These are phyloP conservation scores for Irineochytrium annulatum DNA, from an alignment of 192 early-diverging fungal species.

Conservation along the genomic window DNA sequence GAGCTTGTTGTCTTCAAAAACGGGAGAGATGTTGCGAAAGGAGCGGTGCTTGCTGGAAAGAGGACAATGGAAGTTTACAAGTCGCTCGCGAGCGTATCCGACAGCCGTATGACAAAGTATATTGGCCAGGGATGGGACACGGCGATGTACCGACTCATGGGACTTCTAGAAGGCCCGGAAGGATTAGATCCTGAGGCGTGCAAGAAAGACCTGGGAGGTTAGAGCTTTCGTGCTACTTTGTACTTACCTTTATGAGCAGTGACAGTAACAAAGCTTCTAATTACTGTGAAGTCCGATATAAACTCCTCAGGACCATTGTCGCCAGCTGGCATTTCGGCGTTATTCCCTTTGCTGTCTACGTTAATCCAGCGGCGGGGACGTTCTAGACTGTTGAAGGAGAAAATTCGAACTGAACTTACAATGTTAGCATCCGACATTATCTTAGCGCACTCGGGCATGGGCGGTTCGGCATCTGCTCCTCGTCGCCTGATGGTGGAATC, in stretches of 20 bases:
- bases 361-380: conserved; percentile 36
- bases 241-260: conserved; percentile 15
- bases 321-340: conserved; percentile 32
- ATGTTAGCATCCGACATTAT: conserved; percentile 41
- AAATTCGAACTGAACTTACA: conserved; percentile 33
- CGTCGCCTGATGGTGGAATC: conserved; percentile 29
- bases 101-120: conserved; percentile 8
- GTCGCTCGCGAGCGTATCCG: conserved; percentile 30
- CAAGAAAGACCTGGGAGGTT: conserved; percentile 19
- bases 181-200: conserved; percentile 25
- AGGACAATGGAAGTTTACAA: conserved; percentile 51
- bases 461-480: conserved; percentile 21
- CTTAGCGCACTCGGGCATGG: conserved; percentile 36
- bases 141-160: conserved; percentile 27
- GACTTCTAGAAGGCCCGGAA: conserved; percentile 24
- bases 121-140: conserved; percentile 24
- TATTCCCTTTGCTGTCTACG: conserved; percentile 43
- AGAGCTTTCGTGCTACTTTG: neutral
- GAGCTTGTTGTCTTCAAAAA: conserved; percentile 26
- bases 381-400: conserved; percentile 34
- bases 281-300: conserved; percentile 16
- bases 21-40: conserved; percentile 8
- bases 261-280: conserved; percentile 17
- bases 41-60: conserved; percentile 54
- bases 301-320: conserved; percentile 18